Conservation (phyloP, 75 land plant species). For the Adiantum capillusveneris region DNA sequence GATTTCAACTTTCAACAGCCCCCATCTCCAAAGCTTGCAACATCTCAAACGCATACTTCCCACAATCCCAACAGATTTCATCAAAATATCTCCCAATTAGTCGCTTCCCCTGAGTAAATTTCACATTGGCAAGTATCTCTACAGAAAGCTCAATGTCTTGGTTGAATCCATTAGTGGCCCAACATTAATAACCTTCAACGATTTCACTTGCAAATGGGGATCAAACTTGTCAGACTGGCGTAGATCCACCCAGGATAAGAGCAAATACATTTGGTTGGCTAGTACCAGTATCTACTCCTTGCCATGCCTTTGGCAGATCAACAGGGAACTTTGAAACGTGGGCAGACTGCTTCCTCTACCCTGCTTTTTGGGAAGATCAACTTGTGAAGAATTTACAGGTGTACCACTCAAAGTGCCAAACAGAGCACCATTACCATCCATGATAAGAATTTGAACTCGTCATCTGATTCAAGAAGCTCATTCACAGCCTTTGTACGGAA, state of each 20-base stretch:
- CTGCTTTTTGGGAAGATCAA: constrained; percentile 66
- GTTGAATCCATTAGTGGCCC: constrained; percentile 60
- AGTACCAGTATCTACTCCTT: constrained; percentile 59
- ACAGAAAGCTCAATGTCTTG: constrained; percentile 60
- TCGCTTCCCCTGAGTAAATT: constrained; percentile 52
- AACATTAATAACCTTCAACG: constrained; percentile 58
- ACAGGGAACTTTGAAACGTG: constrained; percentile 54
- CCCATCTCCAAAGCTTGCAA: constrained; percentile 63
- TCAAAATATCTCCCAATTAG: constrained; percentile 62
- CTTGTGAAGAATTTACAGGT: constrained; percentile 54
- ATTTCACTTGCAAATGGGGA: constrained; percentile 61
- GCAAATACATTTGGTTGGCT: constrained; percentile 79
- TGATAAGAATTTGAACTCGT: constrained; percentile 51
- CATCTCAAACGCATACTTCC: constrained; percentile 63
- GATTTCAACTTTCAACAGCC: constrained; percentile 62
- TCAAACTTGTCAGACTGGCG: constrained; percentile 88
- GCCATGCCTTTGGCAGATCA: constrained; percentile 50
- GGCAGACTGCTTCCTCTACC: constrained; percentile 82
- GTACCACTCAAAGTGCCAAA: constrained; percentile 76
- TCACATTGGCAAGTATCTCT: constrained; percentile 53
- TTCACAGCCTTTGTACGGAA: constrained; percentile 65
- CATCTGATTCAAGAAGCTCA: constrained; percentile 62
- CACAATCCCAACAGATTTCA: constrained; percentile 60
- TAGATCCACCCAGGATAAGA: constrained; percentile 65
- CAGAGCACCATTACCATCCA: constrained; percentile 74